Evolutionary conservation across 1,284 basidiomycete species (phyloP).

Genomic region (Polyporus tsugae): DNA sequence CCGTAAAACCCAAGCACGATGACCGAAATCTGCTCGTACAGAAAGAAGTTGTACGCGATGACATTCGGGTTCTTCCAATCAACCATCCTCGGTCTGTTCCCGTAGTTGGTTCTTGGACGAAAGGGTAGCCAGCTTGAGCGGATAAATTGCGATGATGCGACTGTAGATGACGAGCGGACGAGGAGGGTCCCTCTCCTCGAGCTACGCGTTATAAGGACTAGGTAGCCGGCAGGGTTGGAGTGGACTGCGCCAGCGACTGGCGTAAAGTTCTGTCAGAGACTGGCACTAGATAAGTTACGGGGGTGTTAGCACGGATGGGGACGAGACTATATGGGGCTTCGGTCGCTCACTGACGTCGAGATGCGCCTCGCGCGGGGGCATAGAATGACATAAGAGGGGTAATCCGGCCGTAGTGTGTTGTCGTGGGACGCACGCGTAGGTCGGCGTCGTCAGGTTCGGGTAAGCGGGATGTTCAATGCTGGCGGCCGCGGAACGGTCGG

Average conservation of each 20-base stretch:
- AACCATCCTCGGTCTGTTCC: constrained; percentile 5
- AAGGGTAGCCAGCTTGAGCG: not conserved
- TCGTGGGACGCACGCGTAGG: not conserved
- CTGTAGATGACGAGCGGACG: not conserved
- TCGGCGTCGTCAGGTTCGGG: not conserved
- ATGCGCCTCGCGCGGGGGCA: not conserved
- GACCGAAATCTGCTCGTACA: constrained; percentile 25
- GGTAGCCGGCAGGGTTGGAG: not conserved
- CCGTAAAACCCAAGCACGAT: constrained; percentile 29
- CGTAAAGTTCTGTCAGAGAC: not conserved
- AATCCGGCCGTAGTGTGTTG: not conserved
- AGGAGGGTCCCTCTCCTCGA: constrained; percentile 1
- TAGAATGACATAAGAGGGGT: not conserved
- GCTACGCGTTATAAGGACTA: not conserved
- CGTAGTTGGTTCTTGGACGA: not conserved
- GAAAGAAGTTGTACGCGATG: constrained; percentile 19
- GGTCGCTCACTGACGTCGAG: not conserved
- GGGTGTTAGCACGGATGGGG: not conserved
- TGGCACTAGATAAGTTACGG: not conserved
- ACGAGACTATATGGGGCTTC: not conserved
- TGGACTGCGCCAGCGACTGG: not conserved
- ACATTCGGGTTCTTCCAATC: constrained; percentile 25
- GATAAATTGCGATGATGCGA: not conserved
- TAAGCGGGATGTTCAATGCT: not conserved
- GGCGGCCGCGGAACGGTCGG: not conserved